Evolutionary conservation across 2,329 filamentous ascomycete genomes (phyloP).

Genomic region (Pseudocercospora musae): DNA sequence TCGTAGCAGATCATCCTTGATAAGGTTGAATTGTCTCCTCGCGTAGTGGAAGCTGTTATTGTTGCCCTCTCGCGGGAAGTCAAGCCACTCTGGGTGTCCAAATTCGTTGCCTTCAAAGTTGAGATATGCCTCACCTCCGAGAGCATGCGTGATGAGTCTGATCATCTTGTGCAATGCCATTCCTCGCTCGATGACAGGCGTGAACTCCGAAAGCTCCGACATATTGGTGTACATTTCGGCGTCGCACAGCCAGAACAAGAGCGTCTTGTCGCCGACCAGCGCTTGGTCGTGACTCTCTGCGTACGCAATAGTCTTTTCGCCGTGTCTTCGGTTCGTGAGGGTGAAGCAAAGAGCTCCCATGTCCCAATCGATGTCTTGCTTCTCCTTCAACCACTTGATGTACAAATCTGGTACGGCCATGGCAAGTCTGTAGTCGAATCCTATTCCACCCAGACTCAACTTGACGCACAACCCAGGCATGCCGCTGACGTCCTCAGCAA

Average conservation of each 20-base stretch:
- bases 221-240: slow-evolving; percentile 98
- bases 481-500: slow-evolving; percentile 95
- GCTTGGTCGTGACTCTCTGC: slow-evolving; percentile 17
- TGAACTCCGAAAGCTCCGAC: slow-evolving; percentile 80
- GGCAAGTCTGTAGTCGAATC: slow-evolving; percentile 93
- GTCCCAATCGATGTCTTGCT: slow-evolving; percentile 87
- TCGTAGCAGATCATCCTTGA: slow-evolving; percentile 78
- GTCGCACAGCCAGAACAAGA: slow-evolving; percentile 98
- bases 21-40: slow-evolving; percentile 86
- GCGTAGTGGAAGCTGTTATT: slow-evolving; percentile 41
- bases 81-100: slow-evolving; percentile 97
- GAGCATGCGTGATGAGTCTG: slow-evolving; percentile 80
- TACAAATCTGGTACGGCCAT: slow-evolving; percentile 99
- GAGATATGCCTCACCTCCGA: slow-evolving; percentile 94
- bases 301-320: slow-evolving; percentile 89
- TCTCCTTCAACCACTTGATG: slow-evolving; percentile 97
- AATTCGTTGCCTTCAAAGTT: slow-evolving; percentile 99
- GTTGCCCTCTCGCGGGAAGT: slow-evolving; percentile 84
- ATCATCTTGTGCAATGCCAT: slow-evolving; percentile 98
- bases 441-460: slow-evolving; percentile 80
- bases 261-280: slow-evolving; percentile 78
- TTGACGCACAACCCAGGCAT: slow-evolving; percentile 96
- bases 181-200: slow-evolving; percentile 82
- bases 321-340: slow-evolving; percentile 86
- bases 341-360: slow-evolving; percentile 81